Base-by-base conservation (phyloP, 1,139 yeast species). In the Kurtzmaniella natalensis region DNA sequence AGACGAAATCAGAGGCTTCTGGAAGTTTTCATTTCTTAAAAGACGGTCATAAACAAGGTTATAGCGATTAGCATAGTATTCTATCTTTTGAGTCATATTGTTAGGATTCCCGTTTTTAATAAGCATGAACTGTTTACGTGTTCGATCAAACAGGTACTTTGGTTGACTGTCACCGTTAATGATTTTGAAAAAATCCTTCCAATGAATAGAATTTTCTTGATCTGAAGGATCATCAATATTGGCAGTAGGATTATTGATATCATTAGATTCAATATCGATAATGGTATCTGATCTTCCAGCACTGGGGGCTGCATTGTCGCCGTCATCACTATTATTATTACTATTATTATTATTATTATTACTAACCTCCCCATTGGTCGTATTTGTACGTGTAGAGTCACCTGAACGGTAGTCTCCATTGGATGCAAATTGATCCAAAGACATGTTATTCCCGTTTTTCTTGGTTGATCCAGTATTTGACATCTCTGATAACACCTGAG, bases 21-120 rank as follows among this genome's bases (percentile, higher is more conserved):
- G 84, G 47, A 88, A 88, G 39, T 69, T 65, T 35, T 84, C 94
- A 53, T 85, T 85, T 41, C 97, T 68, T 34, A 83, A 63, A 7
- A 88, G 60, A 39, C 95, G 62, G 50, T 87, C 95, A 43, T 70
- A 64, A 3, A 85, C 53, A 11, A 87, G 55, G 45, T 75, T 64
- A 48, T 78, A 84, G 32, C 95, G 48, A 36, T 52, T 55, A 33
- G 43, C 51, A 45, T 60, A 66, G 36, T 58, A 54, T 20, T 57
- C 60, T 5, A 61, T 42, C n/a, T 46, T 41, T 2, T 51, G 32
- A 7, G 25, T 31, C 7, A 45, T 32, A 17, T 14, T 18, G 13
- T 17, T 17, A 5, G 18, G 29, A 26, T 45, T 14, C 50, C 35
- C 37, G 33, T 35, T 38, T 41, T 36, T 35, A 16, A 38, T 47